Base-by-base conservation (phyloP, 2,329 filamentous ascomycete species). In the Fusarium pseudograminearum region DNA sequence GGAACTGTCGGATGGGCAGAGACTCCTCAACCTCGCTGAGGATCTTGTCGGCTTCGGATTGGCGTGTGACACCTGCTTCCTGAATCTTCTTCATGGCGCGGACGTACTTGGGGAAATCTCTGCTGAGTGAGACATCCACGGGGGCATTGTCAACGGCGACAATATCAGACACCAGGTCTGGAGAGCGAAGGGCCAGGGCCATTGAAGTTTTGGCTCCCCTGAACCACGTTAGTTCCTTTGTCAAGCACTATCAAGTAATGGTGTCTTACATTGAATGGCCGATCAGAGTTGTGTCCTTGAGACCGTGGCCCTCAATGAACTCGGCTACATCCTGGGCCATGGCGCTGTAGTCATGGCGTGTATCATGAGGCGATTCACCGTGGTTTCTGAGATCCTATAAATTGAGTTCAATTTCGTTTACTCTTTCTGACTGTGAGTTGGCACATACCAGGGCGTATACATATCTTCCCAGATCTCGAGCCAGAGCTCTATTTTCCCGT, bases 131-230 rank as follows among this genome's bases (percentile, higher is more conserved):
- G 16, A 91, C 92, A 77, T 97, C 93, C 11, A 97, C 86, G 4
- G 95, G 95, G 6, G 94, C 93, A 77, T 98, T 98, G 82, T 98
- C 95, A 15, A 98, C 94, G 3, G 93, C 86, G 30, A 98, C 86
- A 53, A 98, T 83, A 73, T 91, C 88, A 18, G 86, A 84, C 61
- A 97, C 85, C 4, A 89, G 81, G 8, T 87, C 82, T 0, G 93
- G 93, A 1, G 88, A 85, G 44, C 86, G 84, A 36, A 98, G 86
- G 5, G 93, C 93, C 61, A 98, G 83, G 0, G 91, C 85, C 95
- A 98, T 98, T 73, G 93, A 93, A 3, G 91, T 90, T 83, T 98
- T 98, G 47, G 95, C 95, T 68, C 96, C 95, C 91, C 90, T 92
- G 7, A 5, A 6, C 11, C 41, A 40, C 22, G 45, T 58, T 28